Evolutionary conservation across 805 yeast genomes (phyloP).

Genomic region (Yamadazyma phyllophila): DNA sequence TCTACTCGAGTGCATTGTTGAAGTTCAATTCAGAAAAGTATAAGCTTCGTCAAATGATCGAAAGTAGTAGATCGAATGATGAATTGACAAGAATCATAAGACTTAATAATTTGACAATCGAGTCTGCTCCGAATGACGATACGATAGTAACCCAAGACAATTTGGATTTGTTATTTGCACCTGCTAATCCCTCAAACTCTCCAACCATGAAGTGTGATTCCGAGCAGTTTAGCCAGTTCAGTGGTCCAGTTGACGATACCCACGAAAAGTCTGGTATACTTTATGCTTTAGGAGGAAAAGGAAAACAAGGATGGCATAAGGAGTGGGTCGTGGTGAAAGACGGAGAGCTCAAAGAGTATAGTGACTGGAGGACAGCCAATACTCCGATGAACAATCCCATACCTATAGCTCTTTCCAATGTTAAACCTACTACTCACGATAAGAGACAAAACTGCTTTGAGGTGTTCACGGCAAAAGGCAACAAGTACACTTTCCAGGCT

Average conservation of each 20-base stretch:
- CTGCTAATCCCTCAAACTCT: conserved; percentile 2
- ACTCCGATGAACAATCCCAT: conserved; percentile 64
- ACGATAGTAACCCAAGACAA: conserved; percentile 22
- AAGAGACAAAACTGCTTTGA: conserved; percentile 66
- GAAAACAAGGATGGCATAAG: conserved; percentile 78
- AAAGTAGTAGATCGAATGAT: conserved; percentile 37
- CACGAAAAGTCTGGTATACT: conserved; percentile 42
- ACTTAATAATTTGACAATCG: conserved; percentile 22
- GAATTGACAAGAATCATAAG: conserved; percentile 35
- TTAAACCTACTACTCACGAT: conserved; percentile 47
- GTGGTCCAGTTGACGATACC: conserved; percentile 7
- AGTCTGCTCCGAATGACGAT: conserved; percentile 15
- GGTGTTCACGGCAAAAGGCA: conserved; percentile 64
- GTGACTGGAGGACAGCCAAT: conserved; percentile 76
- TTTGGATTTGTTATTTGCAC: conserved; percentile 28
- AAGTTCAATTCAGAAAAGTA: conserved; percentile 42
- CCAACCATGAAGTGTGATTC: not conserved
- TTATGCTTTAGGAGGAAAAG: conserved; percentile 59
- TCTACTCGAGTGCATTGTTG: conserved; percentile 33
- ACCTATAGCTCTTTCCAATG: conserved; percentile 66
- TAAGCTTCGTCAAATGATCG: conserved; percentile 41
- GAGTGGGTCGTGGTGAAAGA: conserved; percentile 77
- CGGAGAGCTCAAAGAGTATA: conserved; percentile 67
- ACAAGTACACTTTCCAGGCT: conserved; percentile 73
- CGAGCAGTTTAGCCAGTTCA: not conserved